phyloP scores from a whole-genome alignment of 768 basidiomycete genomes.

The Pholiota microspora region DNA sequence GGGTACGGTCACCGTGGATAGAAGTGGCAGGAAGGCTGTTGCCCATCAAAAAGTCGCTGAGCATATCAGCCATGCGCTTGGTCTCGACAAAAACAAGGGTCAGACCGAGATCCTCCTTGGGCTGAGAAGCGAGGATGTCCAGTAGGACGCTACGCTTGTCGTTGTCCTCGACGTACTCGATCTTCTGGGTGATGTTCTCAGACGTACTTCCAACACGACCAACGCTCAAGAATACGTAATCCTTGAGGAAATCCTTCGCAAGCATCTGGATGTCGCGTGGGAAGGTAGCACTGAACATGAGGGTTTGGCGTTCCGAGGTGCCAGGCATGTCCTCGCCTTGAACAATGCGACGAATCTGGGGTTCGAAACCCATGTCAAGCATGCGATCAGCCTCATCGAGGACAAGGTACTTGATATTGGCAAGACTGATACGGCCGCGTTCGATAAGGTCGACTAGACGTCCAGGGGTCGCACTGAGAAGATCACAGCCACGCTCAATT shows the following conservation, averaged over 20 bases:
- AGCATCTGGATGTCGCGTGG: conserved; percentile 98
- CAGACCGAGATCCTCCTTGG: conserved; percentile 61
- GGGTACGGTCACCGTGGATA: conserved; percentile 97
- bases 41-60: conserved; percentile 90
- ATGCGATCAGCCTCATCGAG: conserved; percentile 99
- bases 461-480: conserved; percentile 95
- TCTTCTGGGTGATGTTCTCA: conserved; percentile 99
- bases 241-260: conserved; percentile 94
- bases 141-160: conserved; percentile 98
- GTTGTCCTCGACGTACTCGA: conserved; percentile 95
- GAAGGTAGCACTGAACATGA: conserved; percentile 99
- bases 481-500: conserved; percentile 96
- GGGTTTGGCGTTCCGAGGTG: conserved; percentile 86
- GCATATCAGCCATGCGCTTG: conserved; percentile 98
- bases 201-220: conserved; percentile 98
- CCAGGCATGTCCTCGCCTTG: conserved; percentile 99
- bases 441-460: conserved; percentile 98
- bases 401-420: conserved; percentile 96
- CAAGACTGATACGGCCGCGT: conserved; percentile 92
- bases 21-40: conserved; percentile 89
- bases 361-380: conserved; percentile 99
- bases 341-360: conserved; percentile 97
- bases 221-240: conserved; percentile 98
- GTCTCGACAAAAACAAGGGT: conserved; percentile 99
- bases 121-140: conserved; percentile 85